Evolutionary conservation across 2,329 filamentous ascomycete genomes (phyloP).

Genomic region (Aspergillus sclerotialis): DNA sequence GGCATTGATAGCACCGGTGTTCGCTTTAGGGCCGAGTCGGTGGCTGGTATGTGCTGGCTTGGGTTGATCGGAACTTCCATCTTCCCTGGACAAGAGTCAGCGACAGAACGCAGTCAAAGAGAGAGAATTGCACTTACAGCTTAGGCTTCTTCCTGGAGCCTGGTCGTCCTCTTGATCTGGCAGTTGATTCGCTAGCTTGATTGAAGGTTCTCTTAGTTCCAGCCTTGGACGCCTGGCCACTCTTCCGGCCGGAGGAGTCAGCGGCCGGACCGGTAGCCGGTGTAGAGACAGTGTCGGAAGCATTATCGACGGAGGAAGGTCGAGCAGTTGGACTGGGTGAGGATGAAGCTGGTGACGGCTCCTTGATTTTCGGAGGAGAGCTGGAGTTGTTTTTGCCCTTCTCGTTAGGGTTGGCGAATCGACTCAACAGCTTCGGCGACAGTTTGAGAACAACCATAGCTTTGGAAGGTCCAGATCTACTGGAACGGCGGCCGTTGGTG

Average conservation of each 20-base stretch:
- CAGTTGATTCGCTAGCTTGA: constrained; percentile 50
- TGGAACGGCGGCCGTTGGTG: constrained; percentile 30
- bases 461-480: constrained; percentile 23
- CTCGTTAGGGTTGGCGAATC: constrained; percentile 22
- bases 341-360: constrained; percentile 31
- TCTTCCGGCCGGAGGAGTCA: constrained; percentile 64
- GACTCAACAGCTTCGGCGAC: constrained; percentile 27
- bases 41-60: constrained; percentile 46
- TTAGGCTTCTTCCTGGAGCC: constrained; percentile 94
- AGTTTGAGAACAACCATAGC: constrained; percentile 34
- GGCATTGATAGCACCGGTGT: constrained; percentile 95
- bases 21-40: constrained; percentile 92
- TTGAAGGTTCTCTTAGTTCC: constrained; percentile 52
- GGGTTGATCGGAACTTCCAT: constrained; percentile 41
- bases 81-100: constrained; percentile 36
- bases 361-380: constrained; percentile 18
- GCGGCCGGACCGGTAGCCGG: constrained; percentile 33
- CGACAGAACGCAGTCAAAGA: constrained; percentile 2
- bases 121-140: constrained; percentile 59
- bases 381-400: constrained; percentile 12
- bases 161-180: constrained; percentile 77
- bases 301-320: constrained; percentile 34
- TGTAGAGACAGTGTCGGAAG: constrained; percentile 33
- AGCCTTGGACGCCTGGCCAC: constrained; percentile 61
- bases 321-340: constrained; percentile 27